Evolutionary conservation across 2,329 filamentous ascomycete species (phyloP), one percentile per base, ranked within the genome.

Genomic region (Hymenoscyphus infarciens): DNA sequence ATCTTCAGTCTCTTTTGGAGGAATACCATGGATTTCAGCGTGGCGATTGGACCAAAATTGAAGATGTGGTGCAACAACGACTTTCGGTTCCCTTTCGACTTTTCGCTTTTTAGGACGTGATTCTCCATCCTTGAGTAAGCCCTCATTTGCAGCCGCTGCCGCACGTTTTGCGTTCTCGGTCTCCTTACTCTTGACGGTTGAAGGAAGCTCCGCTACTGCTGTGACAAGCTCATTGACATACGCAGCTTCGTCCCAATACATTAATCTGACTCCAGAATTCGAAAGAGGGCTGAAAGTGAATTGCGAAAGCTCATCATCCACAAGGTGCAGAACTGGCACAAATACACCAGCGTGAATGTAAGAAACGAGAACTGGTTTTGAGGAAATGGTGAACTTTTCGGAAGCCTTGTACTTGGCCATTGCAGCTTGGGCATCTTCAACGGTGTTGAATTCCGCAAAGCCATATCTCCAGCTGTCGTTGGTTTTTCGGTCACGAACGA

Each of bases 311-410:
- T 82, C 82, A 0, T 82, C 78, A 5, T 80, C 80, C 1, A 79
- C 63, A 7, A 82, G 80, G 58, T 87, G 83, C 57, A 89, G 80
- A 53, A 90, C 87, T 0, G 89, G 90, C 13, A 93, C 84, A 71
- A 96, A 95, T 2, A 95, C 90, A 5, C 91, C 91, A n/a, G 90
- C 85, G 67, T 95, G 91, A 45, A 93, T 92, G 68, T 89, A 92
- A 53, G 84, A 88, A 27, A 91, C 81, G 11, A 84, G 81, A 16
- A 92, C 88, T 0, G 87, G 84, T 67, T 86, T 88, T 2, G 88
- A 91, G 0, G 87, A 87, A 65, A 95, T 91, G 1, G 88, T 92
- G 70, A 94, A 94, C 57, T 87, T 88, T 11, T 90, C 85, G 31
- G 87, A 85, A 38, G 87, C 87, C 45, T 85, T 85, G 69, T 89